A percentile compares a stretch with the other conserved stretches of the same genome.
phyloP scores from a whole-genome alignment of 1,284 basidiomycete genomes.

The Cystobasidium pallidum region DNA sequence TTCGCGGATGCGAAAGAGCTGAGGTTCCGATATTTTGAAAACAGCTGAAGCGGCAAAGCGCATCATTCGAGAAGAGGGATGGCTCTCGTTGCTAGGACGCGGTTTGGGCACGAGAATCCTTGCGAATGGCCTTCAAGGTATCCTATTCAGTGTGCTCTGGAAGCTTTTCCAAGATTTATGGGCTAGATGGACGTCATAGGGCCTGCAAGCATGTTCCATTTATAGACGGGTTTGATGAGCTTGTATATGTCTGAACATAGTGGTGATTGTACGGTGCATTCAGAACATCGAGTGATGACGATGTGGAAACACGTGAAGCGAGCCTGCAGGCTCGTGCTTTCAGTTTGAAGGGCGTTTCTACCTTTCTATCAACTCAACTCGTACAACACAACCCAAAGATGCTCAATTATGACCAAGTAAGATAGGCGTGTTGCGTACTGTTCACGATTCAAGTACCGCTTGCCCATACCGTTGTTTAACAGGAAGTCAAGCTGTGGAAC shows the following conservation, averaged over 20 bases:
- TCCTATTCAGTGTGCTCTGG: slow-evolving; percentile 85
- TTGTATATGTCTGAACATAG: no score
- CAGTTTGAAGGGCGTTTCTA: no score
- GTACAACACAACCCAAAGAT: not conserved
- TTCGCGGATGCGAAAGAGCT: no score
- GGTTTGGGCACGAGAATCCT: slow-evolving; percentile 72
- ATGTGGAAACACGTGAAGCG: no score
- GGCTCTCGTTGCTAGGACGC: slow-evolving; percentile 71
- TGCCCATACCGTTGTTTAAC: not conserved
- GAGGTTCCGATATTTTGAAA: no score
- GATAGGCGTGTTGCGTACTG: not conserved
- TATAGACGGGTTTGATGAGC: no score
- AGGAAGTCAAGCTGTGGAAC: slow-evolving; percentile 87
- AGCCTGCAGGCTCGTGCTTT: no score
- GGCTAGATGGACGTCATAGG: slow-evolving; percentile 6
- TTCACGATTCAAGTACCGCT: not conserved
- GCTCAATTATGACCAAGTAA: slow-evolving; percentile 32
- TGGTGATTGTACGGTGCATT: no score
- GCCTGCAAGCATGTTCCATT: not conserved
- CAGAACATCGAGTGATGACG: no score
- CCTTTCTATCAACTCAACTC: no score
- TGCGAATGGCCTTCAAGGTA: slow-evolving; percentile 80
- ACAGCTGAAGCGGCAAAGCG: slow-evolving; percentile 65
- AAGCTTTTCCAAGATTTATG: slow-evolving; percentile 71
- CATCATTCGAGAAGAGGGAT: slow-evolving; percentile 69